A percentile compares a stretch with the other conserved stretches of the same genome.
These are phyloP conservation scores for Agastache rugosa DNA, from an alignment of 257 asterid genomes.

Conservation along the genomic window DNA sequence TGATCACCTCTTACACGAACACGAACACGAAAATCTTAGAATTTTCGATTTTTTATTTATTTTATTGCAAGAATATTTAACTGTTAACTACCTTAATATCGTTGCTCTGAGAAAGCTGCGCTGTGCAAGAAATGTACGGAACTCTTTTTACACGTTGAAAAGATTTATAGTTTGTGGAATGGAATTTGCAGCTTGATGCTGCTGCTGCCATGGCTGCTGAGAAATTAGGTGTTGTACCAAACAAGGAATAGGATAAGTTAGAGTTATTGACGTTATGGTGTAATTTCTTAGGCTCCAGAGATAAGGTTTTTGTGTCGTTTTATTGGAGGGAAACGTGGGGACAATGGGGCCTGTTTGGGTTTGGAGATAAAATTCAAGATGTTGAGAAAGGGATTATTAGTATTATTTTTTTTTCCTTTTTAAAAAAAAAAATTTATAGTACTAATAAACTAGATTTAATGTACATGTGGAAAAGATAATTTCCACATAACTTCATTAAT, in stretches of 20 bases:
- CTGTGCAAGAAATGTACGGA: slow-evolving; percentile 52
- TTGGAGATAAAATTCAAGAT: neutral
- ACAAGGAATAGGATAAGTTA: neutral
- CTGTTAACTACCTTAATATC: slow-evolving; percentile 55
- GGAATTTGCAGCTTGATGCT: slow-evolving; percentile 57
- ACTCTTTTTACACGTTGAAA: slow-evolving; percentile 10
- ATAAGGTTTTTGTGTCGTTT: neutral
- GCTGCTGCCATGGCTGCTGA: slow-evolving; percentile 51
- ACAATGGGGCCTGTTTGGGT: neutral
- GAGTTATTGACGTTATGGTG: neutral
- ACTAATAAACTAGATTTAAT: too few species aligned
- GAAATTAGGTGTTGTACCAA: neutral
- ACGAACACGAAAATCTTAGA: slow-evolving; percentile 14
- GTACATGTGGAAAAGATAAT: too few species aligned
- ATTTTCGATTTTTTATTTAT: too few species aligned
- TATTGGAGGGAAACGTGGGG: neutral
- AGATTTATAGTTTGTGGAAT: slow-evolving; percentile 34
- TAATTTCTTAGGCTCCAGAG: neutral
- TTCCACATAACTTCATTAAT: too few species aligned
- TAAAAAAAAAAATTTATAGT: too few species aligned
- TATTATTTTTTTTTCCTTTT: too few species aligned
- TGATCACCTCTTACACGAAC: slow-evolving; percentile 57
- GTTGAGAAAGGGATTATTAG: too few species aligned
- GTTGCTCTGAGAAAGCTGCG: slow-evolving; percentile 62
- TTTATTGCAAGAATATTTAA: neutral